phyloP scores from a whole-genome alignment of 495 filamentous ascomycete species.

The Lepraria neglecta region DNA sequence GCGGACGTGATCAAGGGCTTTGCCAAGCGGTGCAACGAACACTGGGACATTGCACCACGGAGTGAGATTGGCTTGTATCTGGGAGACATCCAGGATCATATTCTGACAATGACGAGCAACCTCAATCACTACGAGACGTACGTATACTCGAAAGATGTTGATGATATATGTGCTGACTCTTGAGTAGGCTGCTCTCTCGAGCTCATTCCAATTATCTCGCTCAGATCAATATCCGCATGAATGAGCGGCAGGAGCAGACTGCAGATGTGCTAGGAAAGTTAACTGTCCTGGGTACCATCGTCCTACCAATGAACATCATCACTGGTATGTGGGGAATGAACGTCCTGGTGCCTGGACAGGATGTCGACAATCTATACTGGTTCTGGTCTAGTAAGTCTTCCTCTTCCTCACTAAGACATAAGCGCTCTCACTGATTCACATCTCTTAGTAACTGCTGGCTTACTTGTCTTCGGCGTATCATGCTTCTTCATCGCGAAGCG shows the following conservation, averaged over 20 bases:
- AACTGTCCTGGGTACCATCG: constrained; percentile 92
- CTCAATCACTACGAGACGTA: constrained; percentile 94
- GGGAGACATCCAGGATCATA: constrained; percentile 97
- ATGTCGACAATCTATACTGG: constrained; percentile 55
- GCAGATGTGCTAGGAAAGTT: constrained; percentile 90
- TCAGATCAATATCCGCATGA: constrained; percentile 92
- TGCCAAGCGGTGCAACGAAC: constrained; percentile 97
- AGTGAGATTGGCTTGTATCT: constrained; percentile 94
- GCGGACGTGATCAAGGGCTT: constrained; percentile 98
- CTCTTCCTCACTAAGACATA: not conserved
- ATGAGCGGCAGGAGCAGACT: constrained; percentile 93
- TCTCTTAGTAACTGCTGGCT: constrained; percentile 59
- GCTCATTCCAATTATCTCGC: constrained; percentile 96
- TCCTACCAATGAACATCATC: constrained; percentile 96
- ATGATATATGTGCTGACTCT: constrained; percentile 21
- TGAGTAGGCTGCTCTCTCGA: constrained; percentile 70
- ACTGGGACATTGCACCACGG: constrained; percentile 91
- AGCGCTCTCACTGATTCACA: constrained; percentile 2
- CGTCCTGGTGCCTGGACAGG: constrained; percentile 87
- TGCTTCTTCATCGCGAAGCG: constrained; percentile 81
- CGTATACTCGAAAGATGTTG: constrained; percentile 5
- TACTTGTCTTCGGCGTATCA: constrained; percentile 68
- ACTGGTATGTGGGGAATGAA: constrained; percentile 99
- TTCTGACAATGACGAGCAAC: constrained; percentile 95
- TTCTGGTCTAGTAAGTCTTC: constrained; percentile 53